Percentiles rank a stretch among this genome's conserved stretches.
Conservation (phyloP, 2,329 filamentous ascomycete species). For the Aspergillus clavatus region DNA sequence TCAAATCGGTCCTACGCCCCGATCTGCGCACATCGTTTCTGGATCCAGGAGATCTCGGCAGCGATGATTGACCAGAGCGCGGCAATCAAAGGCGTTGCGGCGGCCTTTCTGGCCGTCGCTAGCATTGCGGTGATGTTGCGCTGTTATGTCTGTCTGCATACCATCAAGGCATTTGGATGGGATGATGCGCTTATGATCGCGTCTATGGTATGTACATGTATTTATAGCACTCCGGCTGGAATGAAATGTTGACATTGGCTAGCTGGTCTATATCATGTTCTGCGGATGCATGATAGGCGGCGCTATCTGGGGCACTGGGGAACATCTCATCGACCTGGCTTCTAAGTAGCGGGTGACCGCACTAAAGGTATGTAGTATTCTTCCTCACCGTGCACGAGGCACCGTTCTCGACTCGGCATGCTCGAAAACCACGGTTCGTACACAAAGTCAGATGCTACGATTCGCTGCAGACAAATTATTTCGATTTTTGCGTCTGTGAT, state of each 20-base stretch:
- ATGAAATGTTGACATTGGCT: not conserved
- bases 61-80: constrained; percentile 11
- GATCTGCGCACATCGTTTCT: not conserved
- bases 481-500: too few species aligned
- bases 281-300: constrained; percentile 19
- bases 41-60: not conserved
- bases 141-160: constrained; percentile 37
- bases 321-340: constrained; percentile 12
- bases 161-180: constrained; percentile 38
- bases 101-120: constrained; percentile 39
- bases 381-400: too few species aligned
- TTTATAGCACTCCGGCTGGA: too few species aligned
- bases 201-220: constrained; percentile 25
- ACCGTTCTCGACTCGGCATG: too few species aligned
- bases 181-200: constrained; percentile 32
- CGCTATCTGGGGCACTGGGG: constrained; percentile 19
- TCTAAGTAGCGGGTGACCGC: constrained; percentile 9
- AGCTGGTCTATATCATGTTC: constrained; percentile 20
- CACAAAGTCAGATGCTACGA: too few species aligned
- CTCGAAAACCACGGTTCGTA: too few species aligned
- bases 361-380: constrained; percentile 12
- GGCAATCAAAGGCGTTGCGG: constrained; percentile 21
- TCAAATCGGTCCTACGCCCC: not conserved
- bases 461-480: too few species aligned
- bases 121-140: constrained; percentile 35